These are phyloP conservation scores for Selenicereus undatus DNA, from an alignment of 148 eudicot species.

Conservation along the genomic window DNA sequence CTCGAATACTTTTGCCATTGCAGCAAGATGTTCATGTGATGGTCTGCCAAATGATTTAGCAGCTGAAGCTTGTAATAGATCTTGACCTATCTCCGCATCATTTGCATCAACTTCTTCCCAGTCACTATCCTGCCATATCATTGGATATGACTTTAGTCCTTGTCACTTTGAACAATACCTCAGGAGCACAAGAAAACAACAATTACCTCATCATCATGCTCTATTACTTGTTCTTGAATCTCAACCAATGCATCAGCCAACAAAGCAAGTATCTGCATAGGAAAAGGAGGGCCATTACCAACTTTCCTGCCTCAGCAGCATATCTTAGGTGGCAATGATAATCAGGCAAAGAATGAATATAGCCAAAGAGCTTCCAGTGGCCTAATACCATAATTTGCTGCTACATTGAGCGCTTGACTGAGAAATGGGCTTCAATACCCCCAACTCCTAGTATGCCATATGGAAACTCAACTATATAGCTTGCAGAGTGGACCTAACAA, in stretches of 20 bases:
- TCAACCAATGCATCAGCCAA: conserved; percentile 78
- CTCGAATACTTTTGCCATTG: conserved; percentile 70
- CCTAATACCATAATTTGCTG: too few species aligned
- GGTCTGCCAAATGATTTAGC: conserved; percentile 49
- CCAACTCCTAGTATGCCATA: too few species aligned
- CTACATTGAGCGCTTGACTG: too few species aligned
- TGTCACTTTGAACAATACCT: not conserved
- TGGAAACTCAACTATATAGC: too few species aligned
- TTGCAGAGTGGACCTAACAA: too few species aligned
- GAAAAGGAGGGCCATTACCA: not conserved
- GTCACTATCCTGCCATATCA: conserved; percentile 72
- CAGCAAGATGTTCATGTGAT: conserved; percentile 62
- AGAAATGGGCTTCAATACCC: too few species aligned
- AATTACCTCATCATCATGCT: conserved; percentile 62
- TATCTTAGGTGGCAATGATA: not conserved
- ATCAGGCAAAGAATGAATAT: not conserved
- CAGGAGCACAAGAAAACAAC: conserved; percentile 5
- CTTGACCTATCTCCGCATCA: conserved; percentile 48
- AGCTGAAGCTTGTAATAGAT: conserved; percentile 33
- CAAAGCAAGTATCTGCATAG: conserved; percentile 65
- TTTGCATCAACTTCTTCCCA: conserved; percentile 83
- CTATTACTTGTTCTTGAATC: conserved; percentile 79
- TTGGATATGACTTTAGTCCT: not conserved
- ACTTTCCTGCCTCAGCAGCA: not conserved
- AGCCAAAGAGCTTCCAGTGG: not conserved